Evolutionary conservation across 257 asterid species (phyloP), one percentile per base, ranked within the genome.

Genomic region (Rubia yunnanensis): DNA sequence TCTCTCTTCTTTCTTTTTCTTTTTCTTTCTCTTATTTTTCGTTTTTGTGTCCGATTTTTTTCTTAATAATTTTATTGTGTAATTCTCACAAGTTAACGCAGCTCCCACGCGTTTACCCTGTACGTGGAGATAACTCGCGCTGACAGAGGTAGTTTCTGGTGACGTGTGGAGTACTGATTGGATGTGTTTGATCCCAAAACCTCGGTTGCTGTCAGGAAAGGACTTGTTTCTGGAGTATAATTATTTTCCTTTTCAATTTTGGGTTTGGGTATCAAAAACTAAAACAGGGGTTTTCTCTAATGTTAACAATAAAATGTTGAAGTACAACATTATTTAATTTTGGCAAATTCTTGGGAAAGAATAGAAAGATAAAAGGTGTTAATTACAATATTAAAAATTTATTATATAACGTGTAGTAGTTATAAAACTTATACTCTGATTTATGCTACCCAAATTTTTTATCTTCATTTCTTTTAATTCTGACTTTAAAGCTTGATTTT

Each of bases 31-130:
- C 67, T 76, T 65, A 59, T 68, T 76, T 72, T 72, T 70, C 77
- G 81, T 78, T 78, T 75, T 78, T 69, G 75, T 78, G 81, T 78
- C 81, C 80, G 79, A 83, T 77, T 66, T 72, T 80, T 74, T 65
- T 36, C 63, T 52, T 67, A 60, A 66, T 65, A 8, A 66, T 64
- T 63, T 54, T 50, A 64, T 63, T 30, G n/a, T 59, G 59, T 56
- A 18, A 30, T 23, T 68, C 53, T 35, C 26, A 27, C 17, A 15
- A 56, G 60, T 62, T 67, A 50, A 18, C 57, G 14, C 6, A 17
- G 11, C 27, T 18, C 31, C 7, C 68, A 57, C 72, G 63, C 50
- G 2, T 53, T 31, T 3, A 23, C 18, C 9, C 3, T n/a, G 32
- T 46, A 15, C 62, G 67, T 65, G 56, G 11, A 10, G 0, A 11